These are phyloP conservation scores for Eremothecium gossypii DNA, from an alignment of 1,139 yeast genomes.

Conservation along the genomic window DNA sequence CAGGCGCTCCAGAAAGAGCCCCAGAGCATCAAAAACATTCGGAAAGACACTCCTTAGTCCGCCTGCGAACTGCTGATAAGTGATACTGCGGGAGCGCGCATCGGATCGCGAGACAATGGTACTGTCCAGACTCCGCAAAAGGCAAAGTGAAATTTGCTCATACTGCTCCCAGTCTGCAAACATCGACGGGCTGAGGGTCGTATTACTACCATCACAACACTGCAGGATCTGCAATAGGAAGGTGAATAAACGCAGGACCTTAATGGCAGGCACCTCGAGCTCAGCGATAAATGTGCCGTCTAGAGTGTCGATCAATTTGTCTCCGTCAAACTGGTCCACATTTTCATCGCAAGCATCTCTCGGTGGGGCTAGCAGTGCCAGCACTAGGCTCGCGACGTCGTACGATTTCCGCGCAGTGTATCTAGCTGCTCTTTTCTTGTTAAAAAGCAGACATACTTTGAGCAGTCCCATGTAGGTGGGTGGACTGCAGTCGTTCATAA, in stretches of 20 bases:
- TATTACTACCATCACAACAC: conserved; percentile 25
- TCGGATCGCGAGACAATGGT: conserved; percentile 21
- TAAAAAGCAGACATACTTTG: conserved; percentile 35
- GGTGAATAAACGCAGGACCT: conserved; percentile 35
- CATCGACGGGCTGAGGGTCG: conserved; percentile 12
- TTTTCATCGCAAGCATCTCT: conserved; percentile 31
- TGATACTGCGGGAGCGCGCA: conserved; percentile 23
- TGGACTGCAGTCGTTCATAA: conserved; percentile 28
- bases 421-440: conserved; percentile 30
- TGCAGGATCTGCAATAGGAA: conserved; percentile 36
- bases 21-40: conserved; percentile 33
- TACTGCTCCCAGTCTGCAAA: conserved; percentile 19
- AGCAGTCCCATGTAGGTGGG: conserved; percentile 37
- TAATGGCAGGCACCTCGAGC: conserved; percentile 32
- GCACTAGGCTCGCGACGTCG: conserved; percentile 33
- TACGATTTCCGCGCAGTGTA: conserved; percentile 29
- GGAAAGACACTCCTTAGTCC: conserved; percentile 32
- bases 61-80: conserved; percentile 31
- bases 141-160: conserved; percentile 24
- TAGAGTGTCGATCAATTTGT: conserved; percentile 20
- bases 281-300: conserved; percentile 30
- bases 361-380: conserved; percentile 31
- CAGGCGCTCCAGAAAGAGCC: conserved; percentile 33
- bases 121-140: conserved; percentile 41
- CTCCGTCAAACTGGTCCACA: conserved; percentile 6